These are phyloP conservation scores for Suillus placidus DNA, from an alignment of 768 basidiomycete genomes.

Conservation along the genomic window DNA sequence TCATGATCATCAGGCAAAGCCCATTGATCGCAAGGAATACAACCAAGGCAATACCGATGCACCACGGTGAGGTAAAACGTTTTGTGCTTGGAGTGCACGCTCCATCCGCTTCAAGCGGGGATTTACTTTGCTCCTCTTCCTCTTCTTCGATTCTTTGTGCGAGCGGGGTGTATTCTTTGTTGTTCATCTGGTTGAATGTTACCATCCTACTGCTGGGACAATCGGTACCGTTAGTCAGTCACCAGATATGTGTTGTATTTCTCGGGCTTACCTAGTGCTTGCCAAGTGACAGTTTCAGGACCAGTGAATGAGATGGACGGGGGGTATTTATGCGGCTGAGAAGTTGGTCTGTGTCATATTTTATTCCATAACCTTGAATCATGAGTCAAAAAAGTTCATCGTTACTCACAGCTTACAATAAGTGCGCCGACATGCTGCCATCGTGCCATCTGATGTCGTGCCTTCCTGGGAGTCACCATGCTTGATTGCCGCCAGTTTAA, in stretches of 20 bases:
- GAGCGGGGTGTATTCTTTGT: conserved; percentile 15
- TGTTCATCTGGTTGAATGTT: conserved; percentile 20
- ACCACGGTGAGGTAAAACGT: conserved; percentile 10
- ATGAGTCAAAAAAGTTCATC: not conserved
- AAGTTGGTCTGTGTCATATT: not conserved
- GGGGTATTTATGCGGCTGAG: conserved; percentile 12
- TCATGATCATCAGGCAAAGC: conserved; percentile 24
- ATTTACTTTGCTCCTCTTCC: conserved; percentile 13
- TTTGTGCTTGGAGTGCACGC: not conserved
- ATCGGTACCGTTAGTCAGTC: not conserved
- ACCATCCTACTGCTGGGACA: not conserved
- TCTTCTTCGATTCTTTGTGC: conserved; percentile 13
- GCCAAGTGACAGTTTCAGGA: not conserved
- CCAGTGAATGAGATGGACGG: not conserved
- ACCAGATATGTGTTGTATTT: not conserved
- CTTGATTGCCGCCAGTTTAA: not conserved
- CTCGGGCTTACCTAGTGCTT: not conserved
- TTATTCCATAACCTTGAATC: not conserved
- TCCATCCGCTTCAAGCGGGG: not conserved
- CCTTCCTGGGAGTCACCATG: not conserved
- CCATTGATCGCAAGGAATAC: conserved; percentile 26
- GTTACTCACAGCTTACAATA: conserved; percentile 1
- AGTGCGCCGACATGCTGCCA: not conserved
- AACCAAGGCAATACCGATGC: conserved; percentile 22
- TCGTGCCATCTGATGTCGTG: not conserved